These are phyloP conservation scores for Trametes coccinea DNA, from an alignment of 768 basidiomycete species.

Conservation along the genomic window DNA sequence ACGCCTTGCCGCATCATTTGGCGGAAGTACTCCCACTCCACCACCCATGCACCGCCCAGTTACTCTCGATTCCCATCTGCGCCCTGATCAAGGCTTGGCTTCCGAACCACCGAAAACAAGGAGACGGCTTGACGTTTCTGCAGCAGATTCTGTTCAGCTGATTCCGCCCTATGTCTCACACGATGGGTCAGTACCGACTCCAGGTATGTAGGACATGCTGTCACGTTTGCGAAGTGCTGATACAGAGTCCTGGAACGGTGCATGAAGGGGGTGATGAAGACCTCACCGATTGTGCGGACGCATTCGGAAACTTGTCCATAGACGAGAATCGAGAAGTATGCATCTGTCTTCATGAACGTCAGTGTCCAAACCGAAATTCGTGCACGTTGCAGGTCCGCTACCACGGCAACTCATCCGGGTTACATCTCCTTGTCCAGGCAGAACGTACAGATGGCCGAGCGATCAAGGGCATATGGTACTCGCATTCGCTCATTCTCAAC, in stretches of 20 bases:
- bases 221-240: no score
- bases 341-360: neutral
- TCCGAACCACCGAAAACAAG: conserved; percentile 43
- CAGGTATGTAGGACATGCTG: no score
- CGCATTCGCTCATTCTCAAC: no score
- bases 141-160: neutral
- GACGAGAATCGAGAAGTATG: conserved; percentile 75
- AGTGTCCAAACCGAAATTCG: conserved; percentile 2
- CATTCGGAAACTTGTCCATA: conserved; percentile 69
- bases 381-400: conserved; percentile 62
- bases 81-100: neutral
- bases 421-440: conserved; percentile 66
- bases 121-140: conserved; percentile 42
- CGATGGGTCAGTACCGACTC: no score
- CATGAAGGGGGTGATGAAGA: conserved; percentile 7
- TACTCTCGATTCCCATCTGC: neutral
- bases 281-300: conserved; percentile 48
- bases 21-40: conserved; percentile 27
- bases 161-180: neutral
- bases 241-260: no score
- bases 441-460: conserved; percentile 71
- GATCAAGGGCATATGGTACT: conserved; percentile 39
- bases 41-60: neutral
- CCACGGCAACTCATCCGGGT: conserved; percentile 74
- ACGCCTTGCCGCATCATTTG: conserved; percentile 37